Percentiles rank a stretch among this genome's conserved stretches.
phyloP scores from a whole-genome alignment of 192 early-diverging fungal genomes.

The Entomortierella parvispora region DNA sequence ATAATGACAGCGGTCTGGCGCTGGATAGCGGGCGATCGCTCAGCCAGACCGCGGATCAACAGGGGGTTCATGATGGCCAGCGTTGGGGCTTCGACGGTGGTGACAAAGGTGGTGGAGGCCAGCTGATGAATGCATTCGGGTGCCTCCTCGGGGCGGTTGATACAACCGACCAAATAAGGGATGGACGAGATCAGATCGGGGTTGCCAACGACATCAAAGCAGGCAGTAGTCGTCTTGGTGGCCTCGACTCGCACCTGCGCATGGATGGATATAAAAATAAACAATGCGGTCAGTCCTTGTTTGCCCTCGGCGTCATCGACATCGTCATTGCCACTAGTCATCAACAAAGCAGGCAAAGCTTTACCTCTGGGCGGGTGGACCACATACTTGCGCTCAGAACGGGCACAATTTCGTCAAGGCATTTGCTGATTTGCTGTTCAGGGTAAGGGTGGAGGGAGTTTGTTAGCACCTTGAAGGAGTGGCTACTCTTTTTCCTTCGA shows the following conservation, averaged over 20 bases:
- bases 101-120: constrained; percentile 83
- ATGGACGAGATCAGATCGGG: constrained; percentile 80
- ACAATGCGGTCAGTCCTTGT: no score
- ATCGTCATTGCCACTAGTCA: background rate
- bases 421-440: constrained; percentile 56
- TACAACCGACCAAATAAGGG: constrained; percentile 75
- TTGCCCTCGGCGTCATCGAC: no score
- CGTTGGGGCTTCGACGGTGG: constrained; percentile 77
- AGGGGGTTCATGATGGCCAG: constrained; percentile 85
- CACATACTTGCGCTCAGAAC: constrained; percentile 80
- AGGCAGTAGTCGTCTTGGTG: constrained; percentile 71
- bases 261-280: background rate
- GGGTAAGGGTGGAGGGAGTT: background rate
- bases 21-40: constrained; percentile 73
- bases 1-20: constrained; percentile 84
- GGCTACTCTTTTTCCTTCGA: no score
- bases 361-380: constrained; percentile 83
- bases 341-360: background rate
- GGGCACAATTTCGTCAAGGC: constrained; percentile 72
- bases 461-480: background rate
- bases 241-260: constrained; percentile 55
- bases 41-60: constrained; percentile 72
- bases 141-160: constrained; percentile 81
- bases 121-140: constrained; percentile 81
- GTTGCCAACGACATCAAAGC: constrained; percentile 78